phyloP scores from a whole-genome alignment of 352 stramenopile genomes.

The Globisporangium recalcitrans region DNA sequence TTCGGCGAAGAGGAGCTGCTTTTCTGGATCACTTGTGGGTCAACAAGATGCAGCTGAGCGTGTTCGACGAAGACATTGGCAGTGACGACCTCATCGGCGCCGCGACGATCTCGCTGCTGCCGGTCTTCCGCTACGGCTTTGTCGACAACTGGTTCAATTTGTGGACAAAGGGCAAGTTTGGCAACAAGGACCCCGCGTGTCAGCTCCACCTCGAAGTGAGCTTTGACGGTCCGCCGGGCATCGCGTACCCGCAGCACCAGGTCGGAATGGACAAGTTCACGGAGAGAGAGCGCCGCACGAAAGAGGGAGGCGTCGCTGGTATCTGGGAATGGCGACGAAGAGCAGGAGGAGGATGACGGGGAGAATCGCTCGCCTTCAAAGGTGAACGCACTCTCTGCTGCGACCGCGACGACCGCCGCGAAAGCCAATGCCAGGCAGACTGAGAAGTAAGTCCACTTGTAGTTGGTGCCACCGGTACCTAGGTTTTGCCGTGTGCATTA shows the following conservation, averaged over 20 bases:
- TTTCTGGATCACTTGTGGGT: constrained; percentile 91
- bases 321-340: not conserved
- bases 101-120: constrained; percentile 79
- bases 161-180: constrained; percentile 83
- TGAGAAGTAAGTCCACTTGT: constrained; percentile 24
- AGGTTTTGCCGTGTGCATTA: not conserved
- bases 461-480: not conserved
- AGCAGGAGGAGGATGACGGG: not conserved
- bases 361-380: constrained; percentile 8
- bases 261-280: constrained; percentile 68
- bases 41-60: constrained; percentile 63
- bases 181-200: constrained; percentile 79
- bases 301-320: constrained; percentile 36
- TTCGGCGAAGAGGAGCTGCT: constrained; percentile 90
- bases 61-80: constrained; percentile 88
- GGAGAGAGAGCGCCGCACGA: constrained; percentile 66
- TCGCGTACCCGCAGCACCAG: constrained; percentile 91
- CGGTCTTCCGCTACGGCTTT: constrained; percentile 86
- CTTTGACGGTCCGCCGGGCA: constrained; percentile 73
- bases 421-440: constrained; percentile 14
- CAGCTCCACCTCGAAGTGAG: constrained; percentile 85
- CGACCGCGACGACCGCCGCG: constrained; percentile 16
- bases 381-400: constrained; percentile 16
- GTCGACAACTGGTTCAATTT: constrained; percentile 88
- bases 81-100: constrained; percentile 88